Evolutionary conservation across 202 grass and related monocot genomes (phyloP).

Genomic region (Schoenoplectus tabernaemontani): DNA sequence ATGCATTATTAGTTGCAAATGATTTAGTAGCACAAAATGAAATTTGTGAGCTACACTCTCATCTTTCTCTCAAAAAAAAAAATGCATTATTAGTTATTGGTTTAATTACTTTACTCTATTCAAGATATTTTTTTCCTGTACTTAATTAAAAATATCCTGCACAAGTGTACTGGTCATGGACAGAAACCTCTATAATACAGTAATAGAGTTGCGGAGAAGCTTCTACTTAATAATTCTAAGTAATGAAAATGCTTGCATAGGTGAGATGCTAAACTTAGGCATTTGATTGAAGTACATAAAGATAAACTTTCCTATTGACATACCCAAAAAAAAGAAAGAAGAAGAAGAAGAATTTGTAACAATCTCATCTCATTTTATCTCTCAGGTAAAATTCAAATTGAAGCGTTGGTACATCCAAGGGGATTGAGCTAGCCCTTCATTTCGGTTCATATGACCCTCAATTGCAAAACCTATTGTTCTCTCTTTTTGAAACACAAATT

Average conservation of each 20-base stretch:
- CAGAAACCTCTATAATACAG: not conserved
- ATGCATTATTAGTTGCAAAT: not conserved
- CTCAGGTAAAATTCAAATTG: slow-evolving; percentile 29
- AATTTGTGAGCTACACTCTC: too few relatives aligned
- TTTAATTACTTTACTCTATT: not conserved
- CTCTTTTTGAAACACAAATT: slow-evolving; percentile 11
- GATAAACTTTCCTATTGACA: slow-evolving; percentile 25
- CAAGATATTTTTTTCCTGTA: not conserved
- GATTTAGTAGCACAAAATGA: too few relatives aligned
- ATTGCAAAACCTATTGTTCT: slow-evolving; percentile 6
- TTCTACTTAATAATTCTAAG: not conserved
- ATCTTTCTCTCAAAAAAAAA: too few relatives aligned
- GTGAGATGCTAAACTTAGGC: slow-evolving; percentile 4
- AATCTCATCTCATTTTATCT: not conserved
- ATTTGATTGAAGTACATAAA: slow-evolving; percentile 24
- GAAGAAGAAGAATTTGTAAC: slow-evolving; percentile 14
- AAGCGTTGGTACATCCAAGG: slow-evolving; percentile 30
- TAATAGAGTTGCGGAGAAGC: not conserved
- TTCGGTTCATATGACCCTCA: slow-evolving; percentile 21
- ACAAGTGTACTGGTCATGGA: not conserved
- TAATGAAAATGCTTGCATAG: not conserved
- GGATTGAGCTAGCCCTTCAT: slow-evolving; percentile 26
- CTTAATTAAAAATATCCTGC: not conserved
- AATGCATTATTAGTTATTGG: not conserved
- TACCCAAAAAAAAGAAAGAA: not conserved